Percentiles rank a stretch among this genome's conserved stretches.
These are phyloP conservation scores for Yarrowia osloensis DNA, from an alignment of 805 yeast species.

Conservation along the genomic window DNA sequence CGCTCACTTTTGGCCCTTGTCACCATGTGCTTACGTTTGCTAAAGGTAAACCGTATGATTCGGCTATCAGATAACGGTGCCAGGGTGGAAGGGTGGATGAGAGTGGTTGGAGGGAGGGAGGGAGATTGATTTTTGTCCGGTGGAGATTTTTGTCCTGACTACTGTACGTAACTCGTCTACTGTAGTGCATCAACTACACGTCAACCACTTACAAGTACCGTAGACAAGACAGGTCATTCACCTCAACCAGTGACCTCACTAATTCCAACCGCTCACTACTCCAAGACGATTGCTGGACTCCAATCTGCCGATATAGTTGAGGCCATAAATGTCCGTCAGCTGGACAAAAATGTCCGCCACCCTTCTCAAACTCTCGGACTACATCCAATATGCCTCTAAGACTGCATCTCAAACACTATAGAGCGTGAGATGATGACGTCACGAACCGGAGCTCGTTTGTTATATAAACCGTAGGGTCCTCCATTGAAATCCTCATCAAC, in stretches of 20 bases:
- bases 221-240: no score
- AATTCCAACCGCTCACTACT: no score
- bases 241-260: no score
- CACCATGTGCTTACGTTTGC: conserved; percentile 21
- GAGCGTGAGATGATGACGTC: neutral
- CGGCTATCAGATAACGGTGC: neutral
- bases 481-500: neutral
- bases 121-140: no score
- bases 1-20: conserved; percentile 1
- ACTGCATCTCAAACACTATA: neutral
- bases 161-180: no score
- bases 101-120: no score
- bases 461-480: conserved; percentile 10
- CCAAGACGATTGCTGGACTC: no score
- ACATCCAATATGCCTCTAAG: neutral
- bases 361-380: neutral
- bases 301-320: neutral
- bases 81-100: neutral
- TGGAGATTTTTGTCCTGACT: no score
- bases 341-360: conserved; percentile 10
- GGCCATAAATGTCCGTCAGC: neutral
- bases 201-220: no score
- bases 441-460: neutral
- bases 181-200: no score
- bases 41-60: conserved; percentile 18